Percentiles rank a stretch among this genome's conserved stretches.
Conservation (phyloP, 2,329 filamentous ascomycete genomes). For the Arthroderma uncinatum region DNA sequence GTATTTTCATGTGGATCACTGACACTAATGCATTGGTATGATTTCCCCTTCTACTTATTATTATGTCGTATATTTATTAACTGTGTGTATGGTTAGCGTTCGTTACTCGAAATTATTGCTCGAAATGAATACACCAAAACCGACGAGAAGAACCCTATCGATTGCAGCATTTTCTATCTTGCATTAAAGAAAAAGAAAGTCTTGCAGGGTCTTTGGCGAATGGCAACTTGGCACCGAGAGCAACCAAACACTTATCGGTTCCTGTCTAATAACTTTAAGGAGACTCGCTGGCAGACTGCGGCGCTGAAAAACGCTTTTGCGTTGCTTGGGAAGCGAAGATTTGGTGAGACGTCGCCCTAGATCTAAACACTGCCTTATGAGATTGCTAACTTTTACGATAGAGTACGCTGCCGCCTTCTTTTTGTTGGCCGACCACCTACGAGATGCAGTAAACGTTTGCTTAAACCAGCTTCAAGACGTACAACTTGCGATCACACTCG, state of each 20-base stretch:
- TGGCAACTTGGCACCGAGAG: conserved; percentile 81
- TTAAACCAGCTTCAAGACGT: conserved; percentile 77
- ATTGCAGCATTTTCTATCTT: conserved; percentile 85
- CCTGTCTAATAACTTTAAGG: conserved; percentile 80
- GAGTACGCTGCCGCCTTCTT: conserved; percentile 96
- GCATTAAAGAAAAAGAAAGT: conserved; percentile 85
- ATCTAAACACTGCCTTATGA: neutral
- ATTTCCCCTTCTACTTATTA: neutral
- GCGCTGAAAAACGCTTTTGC: conserved; percentile 96
- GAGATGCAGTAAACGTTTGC: conserved; percentile 77
- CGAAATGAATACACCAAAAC: conserved; percentile 85
- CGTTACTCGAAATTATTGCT: conserved; percentile 81
- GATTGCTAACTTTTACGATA: conserved; percentile 25
- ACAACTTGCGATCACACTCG: conserved; percentile 79
- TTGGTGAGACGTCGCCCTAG: conserved; percentile 46
- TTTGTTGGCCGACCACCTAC: conserved; percentile 71
- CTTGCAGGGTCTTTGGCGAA: conserved; percentile 84
- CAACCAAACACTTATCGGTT: conserved; percentile 69
- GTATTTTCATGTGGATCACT: conserved; percentile 89
- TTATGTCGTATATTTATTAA: neutral
- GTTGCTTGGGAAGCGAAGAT: conserved; percentile 77
- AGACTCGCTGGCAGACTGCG: conserved; percentile 74
- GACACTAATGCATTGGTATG: conserved; percentile 65
- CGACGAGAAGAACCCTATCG: conserved; percentile 77
- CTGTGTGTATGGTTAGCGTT: conserved; percentile 39